Evolutionary conservation across 2,329 filamentous ascomycete genomes (phyloP), one percentile per base, ranked within the genome.

Genomic region (Colletotrichum liaoningense): DNA sequence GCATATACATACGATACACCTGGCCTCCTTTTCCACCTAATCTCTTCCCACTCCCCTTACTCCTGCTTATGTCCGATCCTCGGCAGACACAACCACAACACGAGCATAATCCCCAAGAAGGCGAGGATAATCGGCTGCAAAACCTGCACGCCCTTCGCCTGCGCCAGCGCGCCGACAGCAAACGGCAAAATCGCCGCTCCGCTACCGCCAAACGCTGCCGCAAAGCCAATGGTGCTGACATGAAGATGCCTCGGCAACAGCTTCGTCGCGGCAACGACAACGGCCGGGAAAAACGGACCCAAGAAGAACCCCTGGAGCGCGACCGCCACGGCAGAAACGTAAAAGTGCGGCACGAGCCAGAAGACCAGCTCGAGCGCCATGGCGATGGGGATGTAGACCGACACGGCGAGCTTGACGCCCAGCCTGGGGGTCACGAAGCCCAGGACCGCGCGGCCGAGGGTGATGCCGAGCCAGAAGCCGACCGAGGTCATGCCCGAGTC

Each of bases 401-500:
- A 78, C 33, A 93, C 87, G 16, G 91, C 88, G 19, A 88, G 77
- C 79, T 93, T 94, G 82, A 95, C 93, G 0, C 94, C 94, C 14
- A 95, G 83, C 2, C 86, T 83, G 0, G 92, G 91, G 0, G 94
- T 96, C 0, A 95, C 86, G 75, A 96, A 95, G 0, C 93, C 93
- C 5, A 97, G 82, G 0, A 93, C 80, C 2, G 95, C 83, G 3
- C 94, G 86, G 0, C 94, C 94, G 1, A 94, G 82, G 0, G 94
- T 94, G 74, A 97, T 87, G 0, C 94, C 94, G 24, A 94, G 87
- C 94, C 94, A 97, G 81, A 95, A 96, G 0, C 93, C 94, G 1
- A 93, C 95, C 0, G 92, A 91, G 0, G 91, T 91, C 86, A 96
- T 93, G 11, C 94, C 93, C 30, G 91, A 91, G 0, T 90, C 89